phyloP scores from a whole-genome alignment of 768 basidiomycete species.

The Auriculariales sp. region DNA sequence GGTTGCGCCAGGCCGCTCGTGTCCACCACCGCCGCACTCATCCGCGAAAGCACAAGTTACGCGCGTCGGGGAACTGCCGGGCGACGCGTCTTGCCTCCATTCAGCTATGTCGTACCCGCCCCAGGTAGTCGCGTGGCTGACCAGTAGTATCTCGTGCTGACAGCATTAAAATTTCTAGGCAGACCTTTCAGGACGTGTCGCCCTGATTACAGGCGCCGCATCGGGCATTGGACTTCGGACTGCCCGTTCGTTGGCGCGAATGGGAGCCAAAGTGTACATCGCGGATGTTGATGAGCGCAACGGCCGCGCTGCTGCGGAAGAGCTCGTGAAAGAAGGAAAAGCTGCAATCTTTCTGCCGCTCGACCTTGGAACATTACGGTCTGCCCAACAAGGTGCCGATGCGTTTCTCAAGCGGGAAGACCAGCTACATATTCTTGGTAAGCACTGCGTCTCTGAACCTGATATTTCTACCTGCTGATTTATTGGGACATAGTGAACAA shows the following conservation, averaged over 20 bases:
- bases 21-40: too few relatives aligned
- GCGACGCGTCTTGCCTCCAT: too few relatives aligned
- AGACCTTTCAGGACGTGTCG: background rate
- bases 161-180: too few relatives aligned
- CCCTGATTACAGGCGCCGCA: background rate
- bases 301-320: background rate
- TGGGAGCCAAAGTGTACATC: background rate
- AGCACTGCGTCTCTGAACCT: background rate
- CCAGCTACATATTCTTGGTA: conserved; percentile 1
- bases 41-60: too few relatives aligned
- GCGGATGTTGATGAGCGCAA: background rate
- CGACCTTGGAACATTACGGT: background rate
- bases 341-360: background rate
- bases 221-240: background rate
- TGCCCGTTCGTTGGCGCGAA: background rate
- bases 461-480: background rate
- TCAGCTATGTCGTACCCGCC: too few relatives aligned
- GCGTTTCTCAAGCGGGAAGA: background rate
- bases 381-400: background rate
- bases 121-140: too few relatives aligned
- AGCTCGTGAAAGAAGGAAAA: background rate
- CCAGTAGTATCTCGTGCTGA: too few relatives aligned
- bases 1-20: conserved; percentile 16
- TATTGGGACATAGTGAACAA: background rate
- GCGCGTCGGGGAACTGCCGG: too few relatives aligned